Percentiles rank a stretch among this genome's conserved stretches.
Conservation (phyloP, 768 basidiomycete genomes). For the Erythrobasidium yunnanense region DNA sequence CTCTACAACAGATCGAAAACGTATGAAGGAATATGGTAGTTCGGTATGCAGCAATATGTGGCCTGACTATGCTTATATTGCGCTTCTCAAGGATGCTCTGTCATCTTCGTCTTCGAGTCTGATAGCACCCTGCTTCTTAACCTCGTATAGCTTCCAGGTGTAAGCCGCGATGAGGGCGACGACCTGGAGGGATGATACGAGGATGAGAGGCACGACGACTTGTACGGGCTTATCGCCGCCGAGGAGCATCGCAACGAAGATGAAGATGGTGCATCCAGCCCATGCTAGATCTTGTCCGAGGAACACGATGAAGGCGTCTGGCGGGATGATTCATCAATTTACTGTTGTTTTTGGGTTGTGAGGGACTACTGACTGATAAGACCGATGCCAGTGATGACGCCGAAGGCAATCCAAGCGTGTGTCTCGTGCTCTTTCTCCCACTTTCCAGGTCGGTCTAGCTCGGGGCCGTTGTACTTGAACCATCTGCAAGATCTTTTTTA, state of each 20-base stretch:
- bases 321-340: constrained; percentile 1
- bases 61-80: too few species aligned
- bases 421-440: constrained; percentile 48
- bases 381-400: constrained; percentile 53
- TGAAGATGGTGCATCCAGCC: constrained; percentile 33
- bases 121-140: constrained; percentile 39
- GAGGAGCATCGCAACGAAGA: constrained; percentile 39
- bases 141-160: constrained; percentile 40
- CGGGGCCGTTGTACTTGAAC: constrained; percentile 21
- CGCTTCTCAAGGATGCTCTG: too few species aligned
- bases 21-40: too few species aligned
- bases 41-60: too few species aligned
- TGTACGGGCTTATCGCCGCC: constrained; percentile 40
- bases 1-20: too few species aligned
- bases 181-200: constrained; percentile 42
- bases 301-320: constrained; percentile 38
- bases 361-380: constrained; percentile 45
- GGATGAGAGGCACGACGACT: constrained; percentile 41
- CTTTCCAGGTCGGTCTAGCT: constrained; percentile 11
- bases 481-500: constrained; percentile 16
- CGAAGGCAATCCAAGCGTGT: constrained; percentile 64
- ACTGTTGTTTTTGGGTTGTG: constrained; percentile 28
- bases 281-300: constrained; percentile 34
- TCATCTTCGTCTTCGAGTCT: constrained; percentile 42
- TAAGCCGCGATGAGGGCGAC: constrained; percentile 41